Evolutionary conservation across 2,329 filamentous ascomycete species (phyloP), one percentile per base, ranked within the genome.

Genomic region (Scytalidium lignicola): DNA sequence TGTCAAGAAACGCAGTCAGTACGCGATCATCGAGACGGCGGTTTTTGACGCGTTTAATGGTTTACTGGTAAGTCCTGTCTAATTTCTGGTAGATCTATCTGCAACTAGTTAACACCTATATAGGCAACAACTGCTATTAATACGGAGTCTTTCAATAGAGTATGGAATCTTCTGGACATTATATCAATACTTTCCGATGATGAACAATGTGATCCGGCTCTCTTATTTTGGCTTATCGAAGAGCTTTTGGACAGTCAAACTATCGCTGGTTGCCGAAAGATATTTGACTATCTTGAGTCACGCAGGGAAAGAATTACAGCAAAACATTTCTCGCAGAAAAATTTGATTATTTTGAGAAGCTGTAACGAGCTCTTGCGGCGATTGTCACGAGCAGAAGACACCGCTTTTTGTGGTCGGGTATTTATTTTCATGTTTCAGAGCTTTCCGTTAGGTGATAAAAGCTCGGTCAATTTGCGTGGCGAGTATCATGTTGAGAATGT

Each of bases 391-490:
- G 92, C 93, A 3, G 91, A 97, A 66, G 93, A 99, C 67, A 95
- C 93, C 0, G 90, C 95, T 1, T 99, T 99, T 65, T 99, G 93
- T 63, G 93, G 93, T 15, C 82, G 93, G 37, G 93, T 99, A 21
- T 97, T 97, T 68, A 96, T 99, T 55, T 99, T 96, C 68, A 82
- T 99, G 64, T 99, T 97, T 68, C 93, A 99, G 67, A 95, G 90
- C 66, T 97, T 99, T 62, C 93, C 93, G 1, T 75, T 99, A 0
- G 92, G 92, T 26, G 95, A 99, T 68, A 93, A 92, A 65, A 97
- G 93, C 65, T 96, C 93, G 0, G 93, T 99, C 44, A 99, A 99
- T 63, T 76, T 97, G 37, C 82, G 93, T 46, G 93, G 93, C 58
- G 92, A 97, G 70, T 99, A 93, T 58, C 93, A 99, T 62, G 82